Evolutionary conservation across 805 yeast genomes (phyloP), one percentile per base, ranked within the genome.

Genomic region (Tanozyma kutaoensis): DNA sequence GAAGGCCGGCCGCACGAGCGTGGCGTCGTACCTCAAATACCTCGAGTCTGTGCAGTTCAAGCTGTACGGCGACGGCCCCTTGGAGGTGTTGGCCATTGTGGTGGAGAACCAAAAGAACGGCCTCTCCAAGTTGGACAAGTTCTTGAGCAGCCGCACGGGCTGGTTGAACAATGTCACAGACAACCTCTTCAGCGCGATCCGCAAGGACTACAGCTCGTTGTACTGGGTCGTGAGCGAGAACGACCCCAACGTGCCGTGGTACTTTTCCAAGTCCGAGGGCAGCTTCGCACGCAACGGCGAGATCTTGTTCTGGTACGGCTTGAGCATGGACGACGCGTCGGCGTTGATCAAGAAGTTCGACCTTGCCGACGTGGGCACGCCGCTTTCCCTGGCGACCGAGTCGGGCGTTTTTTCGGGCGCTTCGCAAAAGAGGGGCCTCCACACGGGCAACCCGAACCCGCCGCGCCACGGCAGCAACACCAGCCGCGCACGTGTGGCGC

Each of bases 161-260:
- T 91, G 99, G 99, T 76, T 88, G 49, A 91, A 91, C 60, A 88
- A 88, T 38, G 95, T 91, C 29, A 79, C 95, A 32, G 99, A 91
- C 48, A 88, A 86, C 54, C 78, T 91, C 28, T 91, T 93, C 70
- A 69, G 66, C 28, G 73, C 93, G 11, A 66, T 91, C 42, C 72
- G 66, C 42, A 76, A 74, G 41, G 94, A 86, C 47, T 78, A 70
- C 52, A 41, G 64, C 19, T 52, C 75, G 5, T 63, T 91, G 43
- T 85, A 75, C 53, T 91, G 98, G 98, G 68, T 74, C 25, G 88
- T 84, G 25, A 67, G 73, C 40, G 97, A 91, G 53, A 86, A 79
- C 44, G 95, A 86, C 52, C 72, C 85, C 33, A 86, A 88, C 50
- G 69, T 88, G 35, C 61, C 88, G 20, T 91, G 95, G 94, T 82